These are phyloP conservation scores for Metarhizium robertsii DNA, from an alignment of 2,329 filamentous ascomycete species.

Conservation along the genomic window DNA sequence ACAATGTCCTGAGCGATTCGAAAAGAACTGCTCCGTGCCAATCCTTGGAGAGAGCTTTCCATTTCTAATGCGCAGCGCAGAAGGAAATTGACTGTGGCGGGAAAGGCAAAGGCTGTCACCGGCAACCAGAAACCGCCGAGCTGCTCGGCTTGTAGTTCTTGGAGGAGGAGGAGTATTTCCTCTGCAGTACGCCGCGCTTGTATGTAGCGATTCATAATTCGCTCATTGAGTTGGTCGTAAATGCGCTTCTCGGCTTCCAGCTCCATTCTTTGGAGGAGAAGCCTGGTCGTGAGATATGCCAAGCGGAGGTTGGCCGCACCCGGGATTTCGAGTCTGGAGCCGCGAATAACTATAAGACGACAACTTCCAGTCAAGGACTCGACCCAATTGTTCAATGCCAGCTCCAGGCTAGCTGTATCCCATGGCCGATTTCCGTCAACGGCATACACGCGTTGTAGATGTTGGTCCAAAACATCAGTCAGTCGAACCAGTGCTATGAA, in stretches of 20 bases:
- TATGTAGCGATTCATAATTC: slow-evolving; percentile 24
- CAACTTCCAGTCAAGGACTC: slow-evolving; percentile 28
- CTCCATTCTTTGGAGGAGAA: slow-evolving; percentile 37
- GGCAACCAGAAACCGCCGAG: no score
- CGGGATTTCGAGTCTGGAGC: slow-evolving; percentile 27
- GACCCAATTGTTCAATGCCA: slow-evolving; percentile 33
- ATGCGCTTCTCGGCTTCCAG: slow-evolving; percentile 30
- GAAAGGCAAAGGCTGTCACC: no score
- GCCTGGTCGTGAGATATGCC: slow-evolving; percentile 36
- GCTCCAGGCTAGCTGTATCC: slow-evolving; percentile 24
- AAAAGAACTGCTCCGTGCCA: no score
- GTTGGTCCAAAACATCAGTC: slow-evolving; percentile 27
- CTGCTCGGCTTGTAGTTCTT: no score
- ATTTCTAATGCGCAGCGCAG: no score
- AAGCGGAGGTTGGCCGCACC: slow-evolving; percentile 41
- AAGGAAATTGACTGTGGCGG: no score
- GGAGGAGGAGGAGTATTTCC: no score
- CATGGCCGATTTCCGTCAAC: slow-evolving; percentile 17
- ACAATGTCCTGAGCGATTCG: no score
- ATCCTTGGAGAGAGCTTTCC: no score
- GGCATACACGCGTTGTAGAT: slow-evolving; percentile 25
- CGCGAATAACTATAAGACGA: slow-evolving; percentile 31
- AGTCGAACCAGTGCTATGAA: slow-evolving; percentile 36
- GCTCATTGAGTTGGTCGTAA: slow-evolving; percentile 11
- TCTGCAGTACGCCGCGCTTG: slow-evolving; percentile 24